Percentiles rank a stretch among this genome's conserved stretches.
These are phyloP conservation scores for Penicillium paneum DNA, from an alignment of 2,329 filamentous ascomycete species.

Conservation along the genomic window DNA sequence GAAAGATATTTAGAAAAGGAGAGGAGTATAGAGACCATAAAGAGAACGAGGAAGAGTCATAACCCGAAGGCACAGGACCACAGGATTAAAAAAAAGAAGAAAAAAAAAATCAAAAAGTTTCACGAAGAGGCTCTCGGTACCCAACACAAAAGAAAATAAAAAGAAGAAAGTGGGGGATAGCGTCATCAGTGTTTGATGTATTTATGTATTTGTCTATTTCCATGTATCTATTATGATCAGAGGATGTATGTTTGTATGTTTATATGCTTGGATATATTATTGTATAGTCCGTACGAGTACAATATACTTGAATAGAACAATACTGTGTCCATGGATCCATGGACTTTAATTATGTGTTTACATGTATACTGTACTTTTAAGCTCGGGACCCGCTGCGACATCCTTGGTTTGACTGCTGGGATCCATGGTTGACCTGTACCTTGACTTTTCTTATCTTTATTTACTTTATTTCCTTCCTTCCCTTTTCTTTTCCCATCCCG, in stretches of 20 bases:
- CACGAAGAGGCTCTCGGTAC: slow-evolving; percentile 24
- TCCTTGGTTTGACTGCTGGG: slow-evolving; percentile 12
- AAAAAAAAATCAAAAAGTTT: slow-evolving; percentile 9
- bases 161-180: slow-evolving; percentile 11
- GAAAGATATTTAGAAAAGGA: background rate
- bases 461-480: background rate
- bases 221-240: background rate
- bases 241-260: too few species aligned
- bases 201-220: slow-evolving; percentile 3
- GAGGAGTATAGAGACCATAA: slow-evolving; percentile 1
- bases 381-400: slow-evolving; percentile 19
- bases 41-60: slow-evolving; percentile 1
- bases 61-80: slow-evolving; percentile 2
- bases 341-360: too few species aligned
- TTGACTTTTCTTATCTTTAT: slow-evolving; percentile 4
- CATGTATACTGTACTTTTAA: too few species aligned
- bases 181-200: slow-evolving; percentile 6
- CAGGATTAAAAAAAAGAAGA: slow-evolving; percentile 1
- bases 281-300: too few species aligned
- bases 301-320: background rate
- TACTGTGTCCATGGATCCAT: too few species aligned
- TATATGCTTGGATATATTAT: too few species aligned
- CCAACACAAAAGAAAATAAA: slow-evolving; percentile 17
- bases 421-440: slow-evolving; percentile 7
- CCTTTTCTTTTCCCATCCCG: background rate